Percentiles rank a stretch among this genome's conserved stretches.
These are phyloP conservation scores for Syzygium jambos DNA, from an alignment of 345 rosid genomes.

Conservation along the genomic window DNA sequence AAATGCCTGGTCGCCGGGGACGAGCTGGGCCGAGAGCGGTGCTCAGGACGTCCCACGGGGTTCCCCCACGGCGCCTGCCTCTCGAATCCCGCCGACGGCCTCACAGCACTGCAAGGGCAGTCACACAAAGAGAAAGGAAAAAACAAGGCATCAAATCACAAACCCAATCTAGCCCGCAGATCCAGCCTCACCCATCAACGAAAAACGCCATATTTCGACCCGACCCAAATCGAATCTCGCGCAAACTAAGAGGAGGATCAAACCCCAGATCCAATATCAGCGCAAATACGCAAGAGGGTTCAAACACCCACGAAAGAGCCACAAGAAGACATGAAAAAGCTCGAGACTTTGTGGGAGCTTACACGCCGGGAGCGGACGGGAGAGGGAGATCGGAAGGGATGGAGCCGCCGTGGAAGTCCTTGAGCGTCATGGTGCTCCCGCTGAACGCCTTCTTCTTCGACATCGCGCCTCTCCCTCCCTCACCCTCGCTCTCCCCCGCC, in stretches of 20 bases:
- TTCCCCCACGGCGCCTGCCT: slow-evolving; percentile 53
- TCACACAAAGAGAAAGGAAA: neutral
- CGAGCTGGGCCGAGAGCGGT: slow-evolving; percentile 50
- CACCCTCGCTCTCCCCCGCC: neutral
- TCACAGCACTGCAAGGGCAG: slow-evolving; percentile 22
- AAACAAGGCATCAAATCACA: neutral
- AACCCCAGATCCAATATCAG: neutral
- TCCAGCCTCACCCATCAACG: neutral
- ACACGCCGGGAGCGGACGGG: slow-evolving; percentile 95
- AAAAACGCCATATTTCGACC: neutral
- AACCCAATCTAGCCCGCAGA: neutral
- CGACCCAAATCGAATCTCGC: neutral
- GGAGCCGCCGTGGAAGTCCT: slow-evolving; percentile 92
- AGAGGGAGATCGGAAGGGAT: slow-evolving; percentile 79
- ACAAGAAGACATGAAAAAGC: too few species aligned
- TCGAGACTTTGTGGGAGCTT: slow-evolving; percentile 5
- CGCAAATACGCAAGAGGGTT: neutral
- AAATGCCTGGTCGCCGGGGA: slow-evolving; percentile 50
- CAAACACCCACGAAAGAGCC: neutral
- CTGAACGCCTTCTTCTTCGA: slow-evolving; percentile 73
- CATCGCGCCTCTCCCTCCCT: slow-evolving; percentile 23
- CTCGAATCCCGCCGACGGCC: slow-evolving; percentile 48
- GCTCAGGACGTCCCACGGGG: slow-evolving; percentile 42
- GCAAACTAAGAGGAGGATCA: neutral
- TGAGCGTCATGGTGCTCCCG: slow-evolving; percentile 78